Evolutionary conservation across 164 flowering plant species (phyloP).

Genomic region (Echeveria elegans): DNA sequence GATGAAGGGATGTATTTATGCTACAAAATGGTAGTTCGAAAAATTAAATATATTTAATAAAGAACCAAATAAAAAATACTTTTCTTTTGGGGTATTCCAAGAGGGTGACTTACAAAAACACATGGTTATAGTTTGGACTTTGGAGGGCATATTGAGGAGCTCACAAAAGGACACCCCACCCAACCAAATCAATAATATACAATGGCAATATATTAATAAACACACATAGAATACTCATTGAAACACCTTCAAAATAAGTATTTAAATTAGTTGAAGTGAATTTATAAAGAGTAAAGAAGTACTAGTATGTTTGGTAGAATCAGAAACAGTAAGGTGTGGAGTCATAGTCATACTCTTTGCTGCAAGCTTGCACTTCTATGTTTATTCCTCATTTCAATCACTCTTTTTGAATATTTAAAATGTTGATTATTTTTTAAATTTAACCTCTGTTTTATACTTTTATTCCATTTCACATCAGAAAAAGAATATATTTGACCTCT

Average conservation of each 20-base stretch:
- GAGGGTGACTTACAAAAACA: not conserved
- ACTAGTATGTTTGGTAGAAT: not conserved
- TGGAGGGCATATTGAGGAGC: not conserved
- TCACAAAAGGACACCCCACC: not conserved
- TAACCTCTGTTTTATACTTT: no score
- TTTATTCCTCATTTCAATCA: not conserved
- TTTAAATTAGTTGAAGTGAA: not conserved
- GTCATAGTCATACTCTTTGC: not conserved
- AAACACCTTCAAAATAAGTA: not conserved
- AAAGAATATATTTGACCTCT: no score
- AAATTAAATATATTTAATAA: not conserved
- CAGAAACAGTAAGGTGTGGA: not conserved
- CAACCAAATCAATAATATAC: not conserved
- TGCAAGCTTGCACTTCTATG: not conserved
- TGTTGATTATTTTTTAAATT: no score
- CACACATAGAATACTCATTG: no score
- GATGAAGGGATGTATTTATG: slow-evolving; percentile 1
- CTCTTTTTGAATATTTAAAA: no score
- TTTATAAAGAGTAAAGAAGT: not conserved
- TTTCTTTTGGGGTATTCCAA: not conserved
- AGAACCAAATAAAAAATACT: no score
- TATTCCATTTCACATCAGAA: no score
- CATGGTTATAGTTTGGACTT: not conserved
- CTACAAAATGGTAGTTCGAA: not conserved
- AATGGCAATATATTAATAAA: not conserved